Evolutionary conservation across 208 protist species (phyloP).

Genomic region (Vickermania spadyakhi): DNA sequence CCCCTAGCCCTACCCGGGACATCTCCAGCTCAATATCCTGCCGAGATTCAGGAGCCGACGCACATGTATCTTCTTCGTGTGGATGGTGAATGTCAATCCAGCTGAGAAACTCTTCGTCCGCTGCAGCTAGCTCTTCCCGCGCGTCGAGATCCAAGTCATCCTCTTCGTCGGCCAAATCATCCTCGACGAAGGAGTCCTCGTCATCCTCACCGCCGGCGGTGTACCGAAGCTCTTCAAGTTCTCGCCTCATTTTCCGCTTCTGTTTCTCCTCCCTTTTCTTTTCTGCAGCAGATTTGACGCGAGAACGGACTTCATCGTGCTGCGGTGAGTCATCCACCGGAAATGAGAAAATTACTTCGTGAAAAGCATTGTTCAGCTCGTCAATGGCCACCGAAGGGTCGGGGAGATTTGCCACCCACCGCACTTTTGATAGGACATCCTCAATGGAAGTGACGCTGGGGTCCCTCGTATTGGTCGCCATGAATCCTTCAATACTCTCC

Average conservation of each 20-base stretch:
- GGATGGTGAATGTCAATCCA: constrained; percentile 54
- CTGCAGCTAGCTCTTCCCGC: constrained; percentile 6
- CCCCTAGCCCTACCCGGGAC: constrained; percentile 47
- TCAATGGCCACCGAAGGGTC: constrained; percentile 54
- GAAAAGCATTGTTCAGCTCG: constrained; percentile 59
- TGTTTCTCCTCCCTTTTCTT: constrained; percentile 28
- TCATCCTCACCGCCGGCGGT: constrained; percentile 13
- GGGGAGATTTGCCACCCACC: constrained; percentile 54
- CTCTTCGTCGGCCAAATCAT: constrained; percentile 25
- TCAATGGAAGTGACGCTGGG: constrained; percentile 30
- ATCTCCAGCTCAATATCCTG: constrained; percentile 62
- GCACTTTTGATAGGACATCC: constrained; percentile 34
- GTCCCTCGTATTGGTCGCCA: background rate
- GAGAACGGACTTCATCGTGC: constrained; percentile 6
- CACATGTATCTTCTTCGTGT: background rate
- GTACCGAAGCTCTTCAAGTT: constrained; percentile 9
- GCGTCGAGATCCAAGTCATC: constrained; percentile 17
- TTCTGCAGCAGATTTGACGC: constrained; percentile 48
- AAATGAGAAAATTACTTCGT: constrained; percentile 60
- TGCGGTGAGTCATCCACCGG: constrained; percentile 8
- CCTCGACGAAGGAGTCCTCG: constrained; percentile 13
- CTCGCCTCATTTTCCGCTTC: constrained; percentile 33
- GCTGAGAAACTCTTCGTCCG: constrained; percentile 46
- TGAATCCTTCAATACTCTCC: background rate
- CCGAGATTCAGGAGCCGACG: background rate